A percentile compares a stretch with the other conserved stretches of the same genome.
Evolutionary conservation across 495 filamentous ascomycete species (phyloP).

Genomic region (Aspergillus bridgeri): DNA sequence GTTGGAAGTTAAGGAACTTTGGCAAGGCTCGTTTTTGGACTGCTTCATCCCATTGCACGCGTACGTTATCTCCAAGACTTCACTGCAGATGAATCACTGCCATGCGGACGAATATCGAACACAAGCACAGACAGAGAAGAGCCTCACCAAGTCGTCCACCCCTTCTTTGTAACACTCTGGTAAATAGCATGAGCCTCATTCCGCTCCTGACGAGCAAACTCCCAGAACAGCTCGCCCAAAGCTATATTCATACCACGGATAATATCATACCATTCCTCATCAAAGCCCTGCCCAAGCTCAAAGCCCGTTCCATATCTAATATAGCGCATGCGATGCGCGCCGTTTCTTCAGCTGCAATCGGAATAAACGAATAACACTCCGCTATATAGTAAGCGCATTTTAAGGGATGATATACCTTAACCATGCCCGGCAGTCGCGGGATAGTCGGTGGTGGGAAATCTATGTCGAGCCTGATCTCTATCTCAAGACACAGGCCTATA

Average conservation of each 20-base stretch:
- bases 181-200: not conserved
- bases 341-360: slow-evolving; percentile 2
- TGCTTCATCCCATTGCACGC: no score
- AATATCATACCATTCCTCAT: not conserved
- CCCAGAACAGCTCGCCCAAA: not conserved
- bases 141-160: slow-evolving; percentile 6
- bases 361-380: not conserved
- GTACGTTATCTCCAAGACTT: no score
- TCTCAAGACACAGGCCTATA: not conserved
- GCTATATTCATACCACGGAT: not conserved
- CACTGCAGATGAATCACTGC: no score
- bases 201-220: not conserved
- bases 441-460: not conserved
- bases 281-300: slow-evolving; percentile 2
- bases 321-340: not conserved
- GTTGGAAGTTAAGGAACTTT: no score
- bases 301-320: not conserved
- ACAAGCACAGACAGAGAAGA: not conserved
- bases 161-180: not conserved
- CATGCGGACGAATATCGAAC: not conserved
- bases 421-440: slow-evolving; percentile 5
- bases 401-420: no score
- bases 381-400: no score
- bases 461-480: not conserved
- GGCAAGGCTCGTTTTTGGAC: no score